These are phyloP conservation scores for Trichoderma aggressivum DNA, from an alignment of 2,329 filamentous ascomycete species.

Conservation along the genomic window DNA sequence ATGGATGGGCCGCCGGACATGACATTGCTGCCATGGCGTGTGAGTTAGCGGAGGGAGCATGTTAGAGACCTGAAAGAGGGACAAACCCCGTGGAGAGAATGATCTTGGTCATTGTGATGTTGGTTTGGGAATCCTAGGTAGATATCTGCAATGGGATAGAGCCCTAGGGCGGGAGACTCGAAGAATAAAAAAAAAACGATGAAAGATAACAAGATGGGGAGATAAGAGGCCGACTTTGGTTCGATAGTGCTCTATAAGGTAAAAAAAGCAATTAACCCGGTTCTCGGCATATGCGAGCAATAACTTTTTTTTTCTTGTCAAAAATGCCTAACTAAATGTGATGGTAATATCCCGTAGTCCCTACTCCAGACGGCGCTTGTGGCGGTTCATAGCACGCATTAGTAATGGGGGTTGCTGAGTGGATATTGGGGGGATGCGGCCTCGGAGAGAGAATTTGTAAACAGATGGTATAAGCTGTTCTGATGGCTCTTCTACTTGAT, in stretches of 20 bases:
- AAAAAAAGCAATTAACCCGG: neutral
- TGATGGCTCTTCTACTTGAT: neutral
- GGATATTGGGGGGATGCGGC: neutral
- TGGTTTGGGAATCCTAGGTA: neutral
- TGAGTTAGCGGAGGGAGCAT: conserved; percentile 14
- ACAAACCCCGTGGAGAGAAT: conserved; percentile 82
- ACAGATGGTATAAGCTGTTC: neutral
- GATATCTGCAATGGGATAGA: neutral
- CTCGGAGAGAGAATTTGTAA: neutral
- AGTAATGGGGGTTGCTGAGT: conserved; percentile 6
- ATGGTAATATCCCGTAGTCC: neutral
- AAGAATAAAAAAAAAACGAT: neutral
- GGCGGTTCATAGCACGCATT: conserved; percentile 1
- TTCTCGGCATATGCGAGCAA: conserved; percentile 10
- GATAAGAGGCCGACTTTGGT: neutral
- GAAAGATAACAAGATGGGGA: neutral
- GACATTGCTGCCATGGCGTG: conserved; percentile 59
- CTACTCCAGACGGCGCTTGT: conserved; percentile 9
- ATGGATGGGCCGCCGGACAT: conserved; percentile 81
- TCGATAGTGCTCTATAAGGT: neutral
- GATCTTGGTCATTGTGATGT: conserved; percentile 64
- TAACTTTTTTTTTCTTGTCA: conserved; percentile 1
- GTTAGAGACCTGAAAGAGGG: neutral
- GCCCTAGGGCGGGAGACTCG: neutral
- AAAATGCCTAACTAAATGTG: neutral